Base-by-base conservation (phyloP, 192 early-diverging fungal species). In the Phlyctochytrium planicorne region DNA sequence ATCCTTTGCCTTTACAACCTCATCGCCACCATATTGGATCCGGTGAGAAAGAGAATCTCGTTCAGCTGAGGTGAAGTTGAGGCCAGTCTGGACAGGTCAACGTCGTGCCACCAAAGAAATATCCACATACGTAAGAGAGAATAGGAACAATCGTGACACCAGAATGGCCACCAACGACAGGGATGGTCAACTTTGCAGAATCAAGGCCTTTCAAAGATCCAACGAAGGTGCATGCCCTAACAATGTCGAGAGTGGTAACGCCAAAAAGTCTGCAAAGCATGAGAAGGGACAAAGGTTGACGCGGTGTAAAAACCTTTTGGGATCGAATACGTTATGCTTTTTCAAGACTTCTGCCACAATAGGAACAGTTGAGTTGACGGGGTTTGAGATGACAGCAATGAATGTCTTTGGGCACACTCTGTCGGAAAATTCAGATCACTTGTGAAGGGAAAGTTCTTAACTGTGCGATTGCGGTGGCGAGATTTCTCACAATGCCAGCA, bases 401-500 rank as follows among this genome's bases (percentile, higher is more conserved):
- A 85, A 87, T 23, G 86, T 84, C 72, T 82, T 88, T 68, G 86
- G 86, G 69, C 78, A 84, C 74, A 78, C 52, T 62, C 83, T 87
- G 56, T 20, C 3, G 2, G 6, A 25, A n/a, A n/a, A n/a, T n/a
- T n/a, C n/a, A n/a, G n/a, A n/a, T n/a, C n/a, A n/a, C n/a, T n/a
- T n/a, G n/a, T n/a, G 20, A 14, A 6, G 27, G 52, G 52, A 4
- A 62, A 63, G 12, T 23, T 2, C 69, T 85, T 59, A 80, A 89
- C 78, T 84, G 80, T 30, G 93, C 95, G 61, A 85, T 83, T 52
- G 87, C 92, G 62, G 79, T 77, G 65, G 94, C 94, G 35, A 96
- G 86, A 53, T 78, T 88, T 66, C 86, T 85, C 73, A 95, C 92
- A 65, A 98, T 98, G 62, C 91, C 90, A 64, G 96, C 96, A 81